phyloP scores from a whole-genome alignment of 73 alveolate species.

The Tetrahymena borealis region DNA sequence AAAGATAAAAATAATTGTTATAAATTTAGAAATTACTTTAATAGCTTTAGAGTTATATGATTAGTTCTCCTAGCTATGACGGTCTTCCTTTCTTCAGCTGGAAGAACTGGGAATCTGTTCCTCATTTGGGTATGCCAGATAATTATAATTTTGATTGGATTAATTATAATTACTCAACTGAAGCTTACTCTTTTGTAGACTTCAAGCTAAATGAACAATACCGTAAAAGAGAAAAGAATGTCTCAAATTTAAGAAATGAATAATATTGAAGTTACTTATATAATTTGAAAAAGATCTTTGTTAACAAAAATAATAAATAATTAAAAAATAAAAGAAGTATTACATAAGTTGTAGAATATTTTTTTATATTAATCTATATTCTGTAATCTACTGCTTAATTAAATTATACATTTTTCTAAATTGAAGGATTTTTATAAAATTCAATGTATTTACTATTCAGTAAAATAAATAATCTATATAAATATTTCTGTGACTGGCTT shows the following conservation, averaged over 20 bases:
- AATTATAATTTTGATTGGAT: conserved; percentile 18
- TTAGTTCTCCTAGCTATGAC: conserved; percentile 4
- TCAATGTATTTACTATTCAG: too few relatives aligned
- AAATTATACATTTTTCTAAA: too few relatives aligned
- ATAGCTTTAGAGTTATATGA: background rate
- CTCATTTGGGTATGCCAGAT: conserved; percentile 26
- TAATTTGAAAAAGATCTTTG: too few relatives aligned
- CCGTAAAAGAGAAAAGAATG: background rate
- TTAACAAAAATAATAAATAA: too few relatives aligned
- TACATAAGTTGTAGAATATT: too few relatives aligned
- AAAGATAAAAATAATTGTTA: background rate
- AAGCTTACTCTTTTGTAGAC: background rate
- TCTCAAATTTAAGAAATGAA: background rate
- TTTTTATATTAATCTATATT: too few relatives aligned
- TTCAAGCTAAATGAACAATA: background rate
- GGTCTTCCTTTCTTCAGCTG: conserved; percentile 13
- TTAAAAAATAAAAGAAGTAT: too few relatives aligned
- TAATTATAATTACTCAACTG: background rate
- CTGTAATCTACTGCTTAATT: too few relatives aligned
- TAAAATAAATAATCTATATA: too few relatives aligned
- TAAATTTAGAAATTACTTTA: background rate
- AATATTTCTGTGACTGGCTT: too few relatives aligned
- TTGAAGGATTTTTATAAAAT: too few relatives aligned
- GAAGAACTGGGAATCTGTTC: background rate
- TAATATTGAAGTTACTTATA: background rate